Evolutionary conservation across 768 basidiomycete species (phyloP), one percentile per base, ranked within the genome.

Genomic region (Gyrodon lividus): DNA sequence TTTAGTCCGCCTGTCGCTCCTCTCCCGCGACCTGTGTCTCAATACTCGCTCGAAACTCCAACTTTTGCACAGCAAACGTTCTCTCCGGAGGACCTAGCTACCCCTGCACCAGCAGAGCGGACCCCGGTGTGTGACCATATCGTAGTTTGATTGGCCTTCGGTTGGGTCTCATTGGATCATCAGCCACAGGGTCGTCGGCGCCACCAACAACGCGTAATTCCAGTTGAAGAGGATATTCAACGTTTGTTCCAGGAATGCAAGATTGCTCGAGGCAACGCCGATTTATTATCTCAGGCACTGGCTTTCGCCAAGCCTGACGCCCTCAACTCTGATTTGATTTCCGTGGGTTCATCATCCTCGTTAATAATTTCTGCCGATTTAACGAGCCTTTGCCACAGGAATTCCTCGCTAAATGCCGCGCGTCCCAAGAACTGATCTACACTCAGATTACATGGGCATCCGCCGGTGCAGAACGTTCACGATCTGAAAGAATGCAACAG

Each of bases 391-490:
- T 24, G n/a, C 31, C 17, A 1, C 63, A 96, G 92, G 93, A 95
- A 70, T 94, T 93, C 61, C 81, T 89, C 59, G 61, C 68, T 14
- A 89, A 90, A 62, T 93, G 92, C 64, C 78, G 82, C 26, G 76
- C 80, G 3, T 92, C 90, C 2, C 91, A 92, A 67, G 92, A 93
- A 54, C 78, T 94, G 10, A 82, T 96, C 23, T 86, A 76, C 56
- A 84, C 87, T 10, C 93, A 95, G 69, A 93, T 97, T 59, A 84
- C 88, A 6, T 96, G 94, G 93, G 94, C 94, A 4, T 80, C 84
- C 19, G 84, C 91, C 1, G 81, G 85, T 13, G 92, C 92, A 1
- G 86, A 88, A 58, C 81, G 81, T 41, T 87, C 87, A 7, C 77
- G 88, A 30, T 59, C 62, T 12, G 67, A 57, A 55, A 63, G 10